A percentile compares a stretch with the other conserved stretches of the same genome.
Evolutionary conservation across 2,329 filamentous ascomycete genomes (phyloP).

Genomic region (Xylaria sp.): DNA sequence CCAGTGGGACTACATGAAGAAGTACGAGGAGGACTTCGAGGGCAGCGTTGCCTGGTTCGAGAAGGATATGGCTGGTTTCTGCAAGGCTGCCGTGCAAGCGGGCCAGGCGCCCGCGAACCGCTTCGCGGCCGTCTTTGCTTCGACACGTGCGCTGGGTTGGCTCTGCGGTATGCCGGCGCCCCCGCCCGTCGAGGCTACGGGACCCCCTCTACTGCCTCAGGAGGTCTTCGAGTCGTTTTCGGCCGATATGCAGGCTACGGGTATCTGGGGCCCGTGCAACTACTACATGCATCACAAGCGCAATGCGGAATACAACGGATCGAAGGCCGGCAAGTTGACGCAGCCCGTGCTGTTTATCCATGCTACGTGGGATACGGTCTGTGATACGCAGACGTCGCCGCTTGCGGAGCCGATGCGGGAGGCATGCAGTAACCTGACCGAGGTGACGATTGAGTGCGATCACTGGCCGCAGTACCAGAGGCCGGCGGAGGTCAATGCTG

Average conservation of each 20-base stretch:
- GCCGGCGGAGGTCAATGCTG: conserved; percentile 24
- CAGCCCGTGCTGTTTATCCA: conserved; percentile 32
- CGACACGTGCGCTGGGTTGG: conserved; percentile 7
- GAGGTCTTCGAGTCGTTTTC: conserved; percentile 22
- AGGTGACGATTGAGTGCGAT: conserved; percentile 31
- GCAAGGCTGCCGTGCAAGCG: conserved; percentile 6
- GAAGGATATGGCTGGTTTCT: conserved; percentile 16
- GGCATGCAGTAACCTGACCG: conserved; percentile 36
- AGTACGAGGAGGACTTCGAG: conserved; percentile 28
- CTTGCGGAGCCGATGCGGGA: conserved; percentile 34
- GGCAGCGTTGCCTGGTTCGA: conserved; percentile 18
- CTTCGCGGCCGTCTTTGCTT: neutral
- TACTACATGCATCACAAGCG: conserved; percentile 39
- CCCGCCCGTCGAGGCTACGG: conserved; percentile 5
- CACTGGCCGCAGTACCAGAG: conserved; percentile 36
- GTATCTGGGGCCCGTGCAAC: conserved; percentile 29
- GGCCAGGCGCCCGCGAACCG: conserved; percentile 29
- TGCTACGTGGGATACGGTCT: conserved; percentile 36
- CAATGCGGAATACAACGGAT: conserved; percentile 36
- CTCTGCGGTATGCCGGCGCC: conserved; percentile 10
- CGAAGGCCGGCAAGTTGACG: conserved; percentile 26
- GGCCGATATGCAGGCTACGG: conserved; percentile 35
- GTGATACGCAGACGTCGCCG: conserved; percentile 32
- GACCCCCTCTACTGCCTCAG: conserved; percentile 6
- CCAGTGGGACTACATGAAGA: conserved; percentile 31